Evolutionary conservation across 495 filamentous ascomycete species (phyloP).

Genomic region (Pseudomonodictys pantanalensis): DNA sequence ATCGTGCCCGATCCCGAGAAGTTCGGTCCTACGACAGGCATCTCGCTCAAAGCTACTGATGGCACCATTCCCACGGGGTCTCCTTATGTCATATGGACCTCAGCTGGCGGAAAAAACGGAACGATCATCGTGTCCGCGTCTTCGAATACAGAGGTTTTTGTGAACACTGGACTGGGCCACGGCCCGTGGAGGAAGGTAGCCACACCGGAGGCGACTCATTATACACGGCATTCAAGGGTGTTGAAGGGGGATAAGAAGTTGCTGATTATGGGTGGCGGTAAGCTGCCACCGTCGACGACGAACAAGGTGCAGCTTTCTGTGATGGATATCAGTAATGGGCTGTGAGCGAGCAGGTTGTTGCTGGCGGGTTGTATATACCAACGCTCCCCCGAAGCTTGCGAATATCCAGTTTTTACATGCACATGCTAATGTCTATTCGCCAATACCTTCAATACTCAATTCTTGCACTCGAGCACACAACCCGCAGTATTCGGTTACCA

Average conservation of each 20-base stretch:
- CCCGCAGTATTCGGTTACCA: too few relatives aligned
- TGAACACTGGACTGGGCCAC: conserved; percentile 56
- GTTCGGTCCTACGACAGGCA: conserved; percentile 47
- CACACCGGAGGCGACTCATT: conserved; percentile 49
- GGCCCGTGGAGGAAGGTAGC: conserved; percentile 54
- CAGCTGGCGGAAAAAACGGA: conserved; percentile 37
- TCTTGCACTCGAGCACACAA: too few relatives aligned
- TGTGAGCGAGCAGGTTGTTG: not conserved
- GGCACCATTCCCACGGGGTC: conserved; percentile 50
- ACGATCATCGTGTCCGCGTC: conserved; percentile 53
- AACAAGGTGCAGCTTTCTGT: conserved; percentile 47
- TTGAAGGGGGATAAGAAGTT: conserved; percentile 32
- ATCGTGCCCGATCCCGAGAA: conserved; percentile 52
- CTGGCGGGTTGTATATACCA: not conserved
- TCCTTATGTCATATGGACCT: conserved; percentile 42
- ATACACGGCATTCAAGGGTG: conserved; percentile 52
- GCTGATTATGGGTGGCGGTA: conserved; percentile 46
- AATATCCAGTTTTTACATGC: too few relatives aligned
- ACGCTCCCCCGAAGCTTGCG: too few relatives aligned
- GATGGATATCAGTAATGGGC: conserved; percentile 34
- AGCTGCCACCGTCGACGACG: conserved; percentile 43
- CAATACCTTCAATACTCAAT: too few relatives aligned
- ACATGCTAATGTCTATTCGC: too few relatives aligned
- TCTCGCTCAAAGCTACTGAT: conserved; percentile 47
- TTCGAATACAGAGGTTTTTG: conserved; percentile 52